Evolutionary conservation across 2,329 filamentous ascomycete genomes (phyloP), one percentile per base, ranked within the genome.

Genomic region (Arthrinium phaeospermum): DNA sequence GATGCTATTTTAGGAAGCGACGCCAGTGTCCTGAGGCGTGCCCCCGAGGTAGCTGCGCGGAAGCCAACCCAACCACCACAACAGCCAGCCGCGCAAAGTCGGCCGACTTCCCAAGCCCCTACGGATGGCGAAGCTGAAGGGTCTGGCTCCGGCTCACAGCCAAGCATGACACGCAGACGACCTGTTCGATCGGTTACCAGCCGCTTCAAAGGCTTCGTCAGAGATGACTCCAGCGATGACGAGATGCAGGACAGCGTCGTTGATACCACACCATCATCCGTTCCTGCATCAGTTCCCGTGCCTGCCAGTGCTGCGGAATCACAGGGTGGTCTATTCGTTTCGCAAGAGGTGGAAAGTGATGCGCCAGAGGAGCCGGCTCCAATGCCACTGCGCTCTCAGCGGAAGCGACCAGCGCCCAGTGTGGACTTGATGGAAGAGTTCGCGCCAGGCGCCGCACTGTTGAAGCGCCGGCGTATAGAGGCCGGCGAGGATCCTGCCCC

Each of bases 1-100:
- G 94, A 98, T 80, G 93, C 93, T 1, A 96, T 99, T 67, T 83
- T 98, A 41, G 91, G 86, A n/a, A 93, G 92, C 69, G 92, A 98
- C 82, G 90, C 94, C 8, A 90, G 88, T 73, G 87, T 89, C 61
- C 85, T 98, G 27, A 91, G 93, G 72, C 89, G 91, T 49, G 88
- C 91, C 7, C 87, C 97, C 3, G 87, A 92, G 75, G 83, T 89
- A 53, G 86, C 34, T 64, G 34, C 34, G 19, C 57, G 10, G 8
- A 64, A 30, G 34, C 19, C 34, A 24, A 19, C 2, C 8, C 49
- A 27, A 13, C 68, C 67, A 22, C 71, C 73, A 45, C 67, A 73
- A 45, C 73, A 74, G 68, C 70, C 77, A 46, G 47, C 75, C 7
- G 37, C n/a, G 14, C 45, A 30, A 34, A 69, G 10, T 37, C 30